These are phyloP conservation scores for Aspergillus nanangensis DNA, from an alignment of 495 filamentous ascomycete genomes.

Conservation along the genomic window DNA sequence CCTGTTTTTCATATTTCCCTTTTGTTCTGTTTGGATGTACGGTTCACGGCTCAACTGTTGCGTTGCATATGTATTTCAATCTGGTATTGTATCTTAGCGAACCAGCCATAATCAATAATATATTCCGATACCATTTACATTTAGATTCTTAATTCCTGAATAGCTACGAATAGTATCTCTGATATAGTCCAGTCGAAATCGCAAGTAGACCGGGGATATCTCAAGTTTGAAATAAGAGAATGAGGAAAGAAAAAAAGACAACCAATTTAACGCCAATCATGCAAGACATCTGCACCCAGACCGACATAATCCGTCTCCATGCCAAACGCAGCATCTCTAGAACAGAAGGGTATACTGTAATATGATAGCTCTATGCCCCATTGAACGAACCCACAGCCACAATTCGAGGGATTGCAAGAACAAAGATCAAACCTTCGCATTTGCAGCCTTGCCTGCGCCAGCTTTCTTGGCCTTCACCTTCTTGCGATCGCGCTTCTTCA, in stretches of 20 bases:
- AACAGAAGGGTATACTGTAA: too few relatives aligned
- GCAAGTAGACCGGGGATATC: background rate
- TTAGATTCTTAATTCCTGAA: background rate
- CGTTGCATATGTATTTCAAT: constrained; percentile 15
- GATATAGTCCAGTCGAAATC: too few relatives aligned
- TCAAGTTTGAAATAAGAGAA: background rate
- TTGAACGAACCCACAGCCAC: background rate
- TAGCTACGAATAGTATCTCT: too few relatives aligned
- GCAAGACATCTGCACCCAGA: background rate
- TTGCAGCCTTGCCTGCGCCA: constrained; percentile 45
- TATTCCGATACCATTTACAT: background rate
- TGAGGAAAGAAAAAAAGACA: background rate
- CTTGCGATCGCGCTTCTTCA: constrained; percentile 95
- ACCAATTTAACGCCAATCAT: background rate
- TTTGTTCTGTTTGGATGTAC: constrained; percentile 8
- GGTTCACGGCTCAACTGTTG: constrained; percentile 9
- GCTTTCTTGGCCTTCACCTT: constrained; percentile 68
- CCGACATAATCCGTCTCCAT: background rate
- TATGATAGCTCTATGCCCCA: background rate
- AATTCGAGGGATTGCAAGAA: background rate
- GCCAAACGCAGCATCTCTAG: too few relatives aligned
- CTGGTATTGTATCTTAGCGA: constrained; percentile 27
- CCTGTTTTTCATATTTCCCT: constrained; percentile 1
- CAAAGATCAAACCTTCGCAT: constrained; percentile 32
- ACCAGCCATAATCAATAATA: constrained; percentile 9